A percentile compares a stretch with the other conserved stretches of the same genome.
Evolutionary conservation across 2,329 filamentous ascomycete genomes (phyloP).

Genomic region (Trichoderma endophyticum): DNA sequence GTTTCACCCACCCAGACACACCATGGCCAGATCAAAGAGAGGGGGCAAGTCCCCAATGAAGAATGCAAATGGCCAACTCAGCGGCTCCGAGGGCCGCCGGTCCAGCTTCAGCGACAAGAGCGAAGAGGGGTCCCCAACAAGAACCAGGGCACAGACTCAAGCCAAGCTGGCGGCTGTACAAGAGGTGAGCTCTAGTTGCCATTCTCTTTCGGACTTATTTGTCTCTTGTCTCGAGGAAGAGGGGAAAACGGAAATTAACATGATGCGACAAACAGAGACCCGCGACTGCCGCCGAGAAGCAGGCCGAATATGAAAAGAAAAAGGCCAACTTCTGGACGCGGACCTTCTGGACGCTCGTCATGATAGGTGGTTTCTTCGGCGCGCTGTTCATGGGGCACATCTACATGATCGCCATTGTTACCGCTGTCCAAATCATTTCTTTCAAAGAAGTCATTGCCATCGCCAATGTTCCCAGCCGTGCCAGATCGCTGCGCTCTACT

Average conservation of each 20-base stretch:
- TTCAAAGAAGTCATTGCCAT: slow-evolving; percentile 99
- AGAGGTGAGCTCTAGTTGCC: slow-evolving; percentile 30
- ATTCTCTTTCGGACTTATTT: not conserved
- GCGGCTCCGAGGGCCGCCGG: slow-evolving; percentile 54
- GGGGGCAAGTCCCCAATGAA: slow-evolving; percentile 55
- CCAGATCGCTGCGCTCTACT: slow-evolving; percentile 85
- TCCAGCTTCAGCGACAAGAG: slow-evolving; percentile 70
- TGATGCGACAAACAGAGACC: slow-evolving; percentile 37
- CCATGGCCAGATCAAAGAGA: slow-evolving; percentile 42
- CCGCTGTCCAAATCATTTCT: slow-evolving; percentile 89
- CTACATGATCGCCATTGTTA: slow-evolving; percentile 92
- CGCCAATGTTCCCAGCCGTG: slow-evolving; percentile 87
- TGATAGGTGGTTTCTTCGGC: slow-evolving; percentile 91
- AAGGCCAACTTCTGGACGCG: slow-evolving; percentile 96
- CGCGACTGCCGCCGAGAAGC: slow-evolving; percentile 40
- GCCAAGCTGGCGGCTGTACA: slow-evolving; percentile 34
- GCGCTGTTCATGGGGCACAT: slow-evolving; percentile 95
- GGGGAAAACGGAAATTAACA: not conserved
- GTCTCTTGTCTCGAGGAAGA: not conserved
- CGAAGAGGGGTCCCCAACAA: slow-evolving; percentile 45
- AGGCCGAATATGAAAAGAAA: slow-evolving; percentile 90
- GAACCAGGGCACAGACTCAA: slow-evolving; percentile 28
- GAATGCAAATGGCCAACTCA: slow-evolving; percentile 43
- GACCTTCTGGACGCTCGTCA: slow-evolving; percentile 96
- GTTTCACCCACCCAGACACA: not conserved